Evolutionary conservation across 208 protist species (phyloP), one percentile per base, ranked within the genome.

Genomic region (Acanthamoeba castellanii): DNA sequence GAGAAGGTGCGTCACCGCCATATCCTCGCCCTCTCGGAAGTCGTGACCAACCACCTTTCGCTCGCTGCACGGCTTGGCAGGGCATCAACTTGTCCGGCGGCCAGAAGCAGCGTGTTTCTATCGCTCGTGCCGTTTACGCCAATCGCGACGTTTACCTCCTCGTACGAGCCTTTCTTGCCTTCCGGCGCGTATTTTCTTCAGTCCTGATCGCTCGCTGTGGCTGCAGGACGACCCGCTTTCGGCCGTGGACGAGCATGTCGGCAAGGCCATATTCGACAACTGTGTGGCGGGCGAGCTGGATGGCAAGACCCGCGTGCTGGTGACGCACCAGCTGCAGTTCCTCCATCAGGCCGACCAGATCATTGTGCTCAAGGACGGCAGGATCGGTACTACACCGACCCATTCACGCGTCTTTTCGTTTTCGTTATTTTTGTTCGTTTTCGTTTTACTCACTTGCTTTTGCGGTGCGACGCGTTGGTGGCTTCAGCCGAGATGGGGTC

Each of bases 261-360:
- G 89, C 34, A 96, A 95, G 68, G 92, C 97, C 94, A 82, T 98
- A n/a, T 98, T 98, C 82, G 87, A 98, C 1, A 32, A 97, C 22
- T 97, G 95, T 47, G 97, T 98, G 13, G 47, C 61, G 27, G 94
- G 85, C n/a, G n/a, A 91, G 5, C 95, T 99, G 32, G 68, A 32
- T 6, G 70, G 82, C 34, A 99, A 98, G 92, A 99, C 98, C 14
- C 96, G 98, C 14, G 90, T 99, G 13, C 96, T 99, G 0, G 98
- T 99, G 14, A 99, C 99, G 16, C 98, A 99, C 96, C 98, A 98
- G 81, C 68, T 99, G n/a, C 98, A 99, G 92, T 97, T 98, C 22
- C 66, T 99, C 22, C 68, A 95, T 2, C 59, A 97, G 0, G 97
- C 92, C 9, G 98, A 99, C 89, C 94, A 97, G 45, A 97, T 99